Percentiles rank a stretch among this genome's conserved stretches.
These are phyloP conservation scores for Agroathelia rolfsii DNA, from an alignment of 1,284 basidiomycete species.

Conservation along the genomic window DNA sequence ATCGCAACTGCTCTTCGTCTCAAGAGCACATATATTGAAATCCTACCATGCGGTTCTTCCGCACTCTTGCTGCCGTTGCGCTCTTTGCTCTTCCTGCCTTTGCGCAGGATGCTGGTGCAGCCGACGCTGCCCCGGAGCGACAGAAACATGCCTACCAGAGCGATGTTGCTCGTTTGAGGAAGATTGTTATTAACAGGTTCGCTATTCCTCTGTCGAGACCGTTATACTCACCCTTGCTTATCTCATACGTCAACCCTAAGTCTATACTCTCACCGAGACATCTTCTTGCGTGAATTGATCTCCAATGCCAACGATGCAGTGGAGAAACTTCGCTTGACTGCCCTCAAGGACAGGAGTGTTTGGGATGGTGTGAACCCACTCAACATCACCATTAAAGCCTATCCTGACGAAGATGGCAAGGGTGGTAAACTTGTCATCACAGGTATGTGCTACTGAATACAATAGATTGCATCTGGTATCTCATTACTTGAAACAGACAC, in stretches of 20 bases:
- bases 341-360: conserved; percentile 69
- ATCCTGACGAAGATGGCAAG: conserved; percentile 55
- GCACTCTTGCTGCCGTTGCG: conserved; percentile 40
- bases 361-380: conserved; percentile 62
- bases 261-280: conserved; percentile 80
- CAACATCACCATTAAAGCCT: conserved; percentile 81
- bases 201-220: conserved; percentile 9
- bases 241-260: conserved; percentile 26
- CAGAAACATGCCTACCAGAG: conserved; percentile 81
- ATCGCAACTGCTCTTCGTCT: neutral
- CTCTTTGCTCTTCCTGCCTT: conserved; percentile 37
- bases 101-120: conserved; percentile 39
- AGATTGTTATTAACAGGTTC: conserved; percentile 85
- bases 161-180: conserved; percentile 83
- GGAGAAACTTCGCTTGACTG: conserved; percentile 81
- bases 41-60: conserved; percentile 57
- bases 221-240: neutral
- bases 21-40: conserved; percentile 9
- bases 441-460: conserved; percentile 33
- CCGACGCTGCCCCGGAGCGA: conserved; percentile 35
- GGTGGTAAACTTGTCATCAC: conserved; percentile 72
- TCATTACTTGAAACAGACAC: conserved; percentile 47
- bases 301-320: conserved; percentile 94
- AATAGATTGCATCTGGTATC: conserved; percentile 1
- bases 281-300: conserved; percentile 88